These are phyloP conservation scores for Solioccasus polychromus DNA, from an alignment of 768 basidiomycete genomes.

Conservation along the genomic window DNA sequence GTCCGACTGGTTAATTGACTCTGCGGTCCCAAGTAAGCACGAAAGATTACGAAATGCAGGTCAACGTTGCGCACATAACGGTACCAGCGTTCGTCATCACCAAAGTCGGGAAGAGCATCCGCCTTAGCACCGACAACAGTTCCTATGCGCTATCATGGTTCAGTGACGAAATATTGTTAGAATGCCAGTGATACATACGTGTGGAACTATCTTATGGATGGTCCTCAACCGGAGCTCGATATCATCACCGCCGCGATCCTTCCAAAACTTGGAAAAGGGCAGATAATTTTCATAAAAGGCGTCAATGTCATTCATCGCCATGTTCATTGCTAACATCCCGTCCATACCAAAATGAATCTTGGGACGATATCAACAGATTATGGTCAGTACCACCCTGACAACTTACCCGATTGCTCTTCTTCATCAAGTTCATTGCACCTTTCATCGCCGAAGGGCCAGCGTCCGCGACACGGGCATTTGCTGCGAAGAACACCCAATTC, in stretches of 20 bases:
- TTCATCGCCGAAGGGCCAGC: slow-evolving; percentile 1
- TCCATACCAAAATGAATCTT: slow-evolving; percentile 12
- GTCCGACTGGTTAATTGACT: slow-evolving; percentile 19
- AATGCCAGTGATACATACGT: slow-evolving; percentile 28
- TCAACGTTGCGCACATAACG: slow-evolving; percentile 21
- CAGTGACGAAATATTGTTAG: background rate
- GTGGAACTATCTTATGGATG: slow-evolving; percentile 37
- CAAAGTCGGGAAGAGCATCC: slow-evolving; percentile 33
- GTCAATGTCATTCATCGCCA: slow-evolving; percentile 14
- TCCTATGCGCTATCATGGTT: slow-evolving; percentile 30
- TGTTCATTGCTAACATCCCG: background rate
- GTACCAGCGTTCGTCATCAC: slow-evolving; percentile 34
- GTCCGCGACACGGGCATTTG: slow-evolving; percentile 3
- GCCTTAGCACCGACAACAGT: slow-evolving; percentile 27
- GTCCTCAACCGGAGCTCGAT: slow-evolving; percentile 23
- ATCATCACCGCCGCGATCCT: slow-evolving; percentile 22
- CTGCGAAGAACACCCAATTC: slow-evolving; percentile 39
- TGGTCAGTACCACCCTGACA: background rate
- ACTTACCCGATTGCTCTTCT: slow-evolving; percentile 17
- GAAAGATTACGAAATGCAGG: background rate
- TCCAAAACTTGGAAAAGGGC: slow-evolving; percentile 36
- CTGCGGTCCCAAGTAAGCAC: slow-evolving; percentile 2
- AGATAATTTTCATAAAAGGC: slow-evolving; percentile 37
- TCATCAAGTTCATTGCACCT: slow-evolving; percentile 11
- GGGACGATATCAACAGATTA: background rate